Conservation (phyloP, 208 protist species). For the Trypanosoma scelopori region DNA sequence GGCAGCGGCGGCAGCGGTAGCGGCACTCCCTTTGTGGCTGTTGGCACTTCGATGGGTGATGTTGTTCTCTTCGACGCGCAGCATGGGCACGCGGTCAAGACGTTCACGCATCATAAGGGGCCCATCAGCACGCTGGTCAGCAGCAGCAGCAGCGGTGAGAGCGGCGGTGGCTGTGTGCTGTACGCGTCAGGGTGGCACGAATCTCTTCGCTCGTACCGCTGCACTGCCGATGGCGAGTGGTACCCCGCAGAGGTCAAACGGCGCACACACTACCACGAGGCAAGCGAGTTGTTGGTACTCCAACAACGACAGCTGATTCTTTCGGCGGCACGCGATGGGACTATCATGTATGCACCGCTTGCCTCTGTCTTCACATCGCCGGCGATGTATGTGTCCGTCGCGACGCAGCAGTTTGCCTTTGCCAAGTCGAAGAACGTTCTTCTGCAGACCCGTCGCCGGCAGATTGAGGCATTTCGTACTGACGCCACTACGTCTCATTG, state of each 20-base stretch:
- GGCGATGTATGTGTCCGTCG: slow-evolving; percentile 70
- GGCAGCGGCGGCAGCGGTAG: slow-evolving; percentile 24
- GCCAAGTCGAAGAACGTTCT: slow-evolving; percentile 52
- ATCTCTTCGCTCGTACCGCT: slow-evolving; percentile 69
- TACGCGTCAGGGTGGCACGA: slow-evolving; percentile 90
- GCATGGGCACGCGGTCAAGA: slow-evolving; percentile 62
- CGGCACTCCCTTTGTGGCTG: slow-evolving; percentile 52
- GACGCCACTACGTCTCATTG: slow-evolving; percentile 49
- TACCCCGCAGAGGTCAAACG: slow-evolving; percentile 88
- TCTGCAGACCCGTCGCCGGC: slow-evolving; percentile 64
- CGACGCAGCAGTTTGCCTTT: slow-evolving; percentile 74
- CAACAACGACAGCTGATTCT: slow-evolving; percentile 62
- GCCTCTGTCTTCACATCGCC: slow-evolving; percentile 62
- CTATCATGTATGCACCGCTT: slow-evolving; percentile 66
- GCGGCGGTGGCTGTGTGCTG: slow-evolving; percentile 34
- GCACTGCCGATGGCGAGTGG: slow-evolving; percentile 46
- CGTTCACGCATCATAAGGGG: slow-evolving; percentile 84
- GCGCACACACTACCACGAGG: slow-evolving; percentile 90
- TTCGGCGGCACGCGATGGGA: slow-evolving; percentile 79
- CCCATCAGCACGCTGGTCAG: slow-evolving; percentile 56
- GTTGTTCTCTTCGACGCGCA: slow-evolving; percentile 74
- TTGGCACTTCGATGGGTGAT: slow-evolving; percentile 83
- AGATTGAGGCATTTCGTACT: slow-evolving; percentile 74
- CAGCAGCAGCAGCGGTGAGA: slow-evolving; percentile 1
- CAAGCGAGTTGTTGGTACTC: slow-evolving; percentile 57